A percentile compares a stretch with the other conserved stretches of the same genome.
Conservation (phyloP, 768 basidiomycete species). For the Calvatia gigantea region DNA sequence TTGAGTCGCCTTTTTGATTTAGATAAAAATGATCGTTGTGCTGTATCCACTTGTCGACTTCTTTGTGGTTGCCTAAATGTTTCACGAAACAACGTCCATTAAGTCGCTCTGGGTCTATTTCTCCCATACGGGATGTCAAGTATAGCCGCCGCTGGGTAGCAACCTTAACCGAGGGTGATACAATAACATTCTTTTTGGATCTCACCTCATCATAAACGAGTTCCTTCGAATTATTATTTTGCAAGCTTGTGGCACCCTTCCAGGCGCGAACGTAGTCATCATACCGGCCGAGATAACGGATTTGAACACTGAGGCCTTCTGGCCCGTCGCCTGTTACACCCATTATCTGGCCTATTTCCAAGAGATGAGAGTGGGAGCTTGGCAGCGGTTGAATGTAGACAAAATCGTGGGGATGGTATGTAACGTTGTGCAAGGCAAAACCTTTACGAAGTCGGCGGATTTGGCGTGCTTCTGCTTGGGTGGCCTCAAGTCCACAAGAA, state of each 20-base stretch:
- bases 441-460: constrained; percentile 30
- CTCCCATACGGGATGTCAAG: constrained; percentile 25
- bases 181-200: constrained; percentile 20
- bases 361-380: constrained; percentile 22
- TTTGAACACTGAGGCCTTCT: constrained; percentile 22
- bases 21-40: constrained; percentile 60
- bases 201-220: constrained; percentile 43
- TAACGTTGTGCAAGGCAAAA: constrained; percentile 35
- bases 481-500: constrained; percentile 40
- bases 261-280: constrained; percentile 31
- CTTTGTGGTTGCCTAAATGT: constrained; percentile 26
- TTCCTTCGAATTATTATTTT: neutral
- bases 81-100: constrained; percentile 55
- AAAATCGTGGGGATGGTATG: constrained; percentile 60
- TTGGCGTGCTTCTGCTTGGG: constrained; percentile 19
- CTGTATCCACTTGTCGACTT: constrained; percentile 46
- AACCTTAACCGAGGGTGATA: neutral
- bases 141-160: constrained; percentile 39
- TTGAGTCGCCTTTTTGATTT: constrained; percentile 26
- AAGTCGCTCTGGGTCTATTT: constrained; percentile 34
- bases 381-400: constrained; percentile 50
- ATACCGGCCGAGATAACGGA: constrained; percentile 45
- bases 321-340: constrained; percentile 23
- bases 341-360: constrained; percentile 57
- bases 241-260: neutral